Conservation (phyloP, 164 flowering plant genomes). For the Nymphaea thermarum region DNA sequence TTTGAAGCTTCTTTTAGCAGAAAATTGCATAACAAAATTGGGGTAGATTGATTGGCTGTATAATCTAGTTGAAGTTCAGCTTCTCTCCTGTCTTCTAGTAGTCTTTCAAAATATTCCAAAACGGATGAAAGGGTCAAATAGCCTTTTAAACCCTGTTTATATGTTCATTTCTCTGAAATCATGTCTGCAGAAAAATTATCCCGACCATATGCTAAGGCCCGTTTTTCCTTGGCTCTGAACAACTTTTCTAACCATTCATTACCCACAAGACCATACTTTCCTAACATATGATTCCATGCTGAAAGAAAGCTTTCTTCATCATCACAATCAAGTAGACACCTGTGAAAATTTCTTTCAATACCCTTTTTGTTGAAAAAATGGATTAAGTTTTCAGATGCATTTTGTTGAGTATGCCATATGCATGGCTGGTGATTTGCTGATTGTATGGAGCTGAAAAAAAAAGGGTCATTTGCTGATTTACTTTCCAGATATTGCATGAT, state of each 20-base stretch:
- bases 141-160: neutral
- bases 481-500: neutral
- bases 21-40: no score
- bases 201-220: neutral
- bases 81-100: no score
- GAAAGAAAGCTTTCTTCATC: neutral
- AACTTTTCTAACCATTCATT: neutral
- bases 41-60: no score
- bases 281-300: neutral
- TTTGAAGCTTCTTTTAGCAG: no score
- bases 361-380: neutral
- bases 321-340: neutral
- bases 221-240: neutral
- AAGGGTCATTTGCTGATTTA: neutral
- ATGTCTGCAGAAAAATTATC: neutral
- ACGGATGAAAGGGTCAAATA: neutral
- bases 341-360: neutral
- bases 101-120: no score
- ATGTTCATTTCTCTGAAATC: neutral
- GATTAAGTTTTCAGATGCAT: constrained; percentile 1
- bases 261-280: neutral
- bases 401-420: constrained; percentile 4
- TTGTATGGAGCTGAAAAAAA: neutral
- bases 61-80: no score
- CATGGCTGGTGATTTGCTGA: constrained; percentile 4